Evolutionary conservation across 805 yeast species (phyloP).

Genomic region (Kodamaea leandrae): DNA sequence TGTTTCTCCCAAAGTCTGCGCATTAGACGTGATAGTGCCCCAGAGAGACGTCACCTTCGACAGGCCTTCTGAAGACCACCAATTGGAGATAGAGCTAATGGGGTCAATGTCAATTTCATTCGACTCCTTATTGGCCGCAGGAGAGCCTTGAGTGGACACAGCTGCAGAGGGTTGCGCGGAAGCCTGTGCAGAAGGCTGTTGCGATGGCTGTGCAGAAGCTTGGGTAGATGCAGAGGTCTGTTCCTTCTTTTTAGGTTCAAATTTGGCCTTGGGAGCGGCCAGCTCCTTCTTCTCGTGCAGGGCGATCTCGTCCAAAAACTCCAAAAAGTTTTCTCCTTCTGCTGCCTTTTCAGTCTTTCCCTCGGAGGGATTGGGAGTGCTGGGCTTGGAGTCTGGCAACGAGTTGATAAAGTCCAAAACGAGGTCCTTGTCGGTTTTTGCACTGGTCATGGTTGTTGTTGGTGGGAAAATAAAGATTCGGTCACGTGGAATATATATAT

Average conservation of each 20-base stretch:
- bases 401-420: constrained; percentile 79
- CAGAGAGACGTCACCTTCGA: constrained; percentile 62
- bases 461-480: not conserved
- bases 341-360: constrained; percentile 14
- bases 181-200: not conserved
- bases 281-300: constrained; percentile 48
- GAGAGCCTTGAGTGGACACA: not conserved
- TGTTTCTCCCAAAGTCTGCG: constrained; percentile 47
- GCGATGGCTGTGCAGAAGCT: not conserved
- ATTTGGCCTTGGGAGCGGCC: constrained; percentile 24
- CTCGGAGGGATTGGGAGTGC: constrained; percentile 26
- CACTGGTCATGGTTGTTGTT: not conserved
- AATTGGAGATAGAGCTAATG: constrained; percentile 44
- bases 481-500: no score
- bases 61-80: constrained; percentile 77
- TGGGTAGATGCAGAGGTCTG: no score
- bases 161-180: not conserved
- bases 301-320: constrained; percentile 67
- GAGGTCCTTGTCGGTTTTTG: constrained; percentile 60
- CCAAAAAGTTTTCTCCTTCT: constrained; percentile 54
- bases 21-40: constrained; percentile 61
- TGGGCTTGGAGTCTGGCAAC: constrained; percentile 58
- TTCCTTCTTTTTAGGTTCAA: constrained; percentile 33
- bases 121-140: not conserved
- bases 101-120: constrained; percentile 11